Base-by-base conservation (phyloP, 2,329 filamentous ascomycete species). In the Pseudogymnoascus sp. region DNA sequence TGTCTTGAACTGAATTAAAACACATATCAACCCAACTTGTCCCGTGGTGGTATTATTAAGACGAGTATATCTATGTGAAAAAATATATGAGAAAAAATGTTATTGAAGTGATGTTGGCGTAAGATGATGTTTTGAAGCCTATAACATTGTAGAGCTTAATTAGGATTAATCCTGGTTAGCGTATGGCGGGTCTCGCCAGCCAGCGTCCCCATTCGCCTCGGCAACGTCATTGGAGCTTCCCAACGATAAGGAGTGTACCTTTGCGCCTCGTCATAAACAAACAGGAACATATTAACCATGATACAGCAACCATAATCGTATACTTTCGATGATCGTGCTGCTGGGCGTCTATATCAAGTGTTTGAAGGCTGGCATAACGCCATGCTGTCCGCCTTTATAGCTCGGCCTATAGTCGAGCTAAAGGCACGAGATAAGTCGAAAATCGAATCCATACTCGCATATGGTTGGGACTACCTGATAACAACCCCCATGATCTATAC, bases 331-430 rank as follows among this genome's bases (percentile, higher is more conserved):
- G 50, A 21, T n/a, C 10, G 28, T 18, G 28, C 16, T 56, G 28
- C 50, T 18, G 28, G 16, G 50, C 10, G 11, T 18, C n/a, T 56
- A 11, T 16, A 56, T 6, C 5, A 33, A 56, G 50, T 56, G n/a
- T 33, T 21, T 33, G 33, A 56, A 56, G 28, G 50, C 50, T 56
- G 50, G 50, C 50, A 56, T 33, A 23, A 65, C 75, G 81, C 80
- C 77, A 97, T 97, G 94, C 88, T 99, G 77, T 95, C 93, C 77
- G 94, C 94, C 74, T 99, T 99, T 79, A 96, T 90, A 70, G 92
- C 94, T 79, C 90, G 91, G 73, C 90, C 92, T 67, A 93, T 99
- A 75, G 90, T 97, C 82, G 94, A 99, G 89, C 89, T 99, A 72
- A 92, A 90, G 79, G 87, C 87, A 76, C 88, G 91, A 76, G 93